Evolutionary conservation across 129 eudicot genomes (phyloP).

Genomic region (Kitagawia praeruptora): DNA sequence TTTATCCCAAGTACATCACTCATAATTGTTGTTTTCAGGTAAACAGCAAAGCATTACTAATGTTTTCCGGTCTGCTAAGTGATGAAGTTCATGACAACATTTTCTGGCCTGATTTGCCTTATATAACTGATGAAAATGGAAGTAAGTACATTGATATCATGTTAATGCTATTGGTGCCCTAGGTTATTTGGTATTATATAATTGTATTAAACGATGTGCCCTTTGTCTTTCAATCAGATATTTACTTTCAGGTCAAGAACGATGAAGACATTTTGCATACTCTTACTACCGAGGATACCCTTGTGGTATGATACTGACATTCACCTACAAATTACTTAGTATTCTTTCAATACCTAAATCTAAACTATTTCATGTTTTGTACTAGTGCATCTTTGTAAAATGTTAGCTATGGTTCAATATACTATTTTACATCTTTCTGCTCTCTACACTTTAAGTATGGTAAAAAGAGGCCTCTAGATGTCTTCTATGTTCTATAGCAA

Average conservation of each 20-base stretch:
- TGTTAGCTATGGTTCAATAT: neutral
- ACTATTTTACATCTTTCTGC: neutral
- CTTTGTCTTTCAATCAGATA: slow-evolving; percentile 48
- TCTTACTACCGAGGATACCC: slow-evolving; percentile 62
- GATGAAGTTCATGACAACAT: slow-evolving; percentile 73
- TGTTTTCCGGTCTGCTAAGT: slow-evolving; percentile 64
- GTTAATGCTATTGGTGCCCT: neutral
- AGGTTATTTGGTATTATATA: slow-evolving; percentile 1
- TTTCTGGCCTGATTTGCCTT: slow-evolving; percentile 97
- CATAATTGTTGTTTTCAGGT: slow-evolving; percentile 45
- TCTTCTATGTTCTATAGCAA: neutral
- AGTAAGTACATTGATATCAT: slow-evolving; percentile 36
- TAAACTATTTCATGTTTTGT: neutral
- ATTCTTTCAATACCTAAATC: neutral
- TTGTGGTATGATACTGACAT: slow-evolving; percentile 58
- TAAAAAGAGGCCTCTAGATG: slow-evolving; percentile 9
- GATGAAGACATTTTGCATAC: slow-evolving; percentile 82
- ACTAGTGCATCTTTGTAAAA: neutral
- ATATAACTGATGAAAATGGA: slow-evolving; percentile 90
- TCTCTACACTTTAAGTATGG: neutral
- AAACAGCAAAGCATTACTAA: slow-evolving; percentile 88
- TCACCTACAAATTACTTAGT: neutral
- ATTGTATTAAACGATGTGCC: slow-evolving; percentile 3
- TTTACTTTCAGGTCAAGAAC: slow-evolving; percentile 89
- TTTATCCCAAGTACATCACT: slow-evolving; percentile 13